Evolutionary conservation across 257 asterid genomes (phyloP).

Genomic region (Scutellaria galericulata): DNA sequence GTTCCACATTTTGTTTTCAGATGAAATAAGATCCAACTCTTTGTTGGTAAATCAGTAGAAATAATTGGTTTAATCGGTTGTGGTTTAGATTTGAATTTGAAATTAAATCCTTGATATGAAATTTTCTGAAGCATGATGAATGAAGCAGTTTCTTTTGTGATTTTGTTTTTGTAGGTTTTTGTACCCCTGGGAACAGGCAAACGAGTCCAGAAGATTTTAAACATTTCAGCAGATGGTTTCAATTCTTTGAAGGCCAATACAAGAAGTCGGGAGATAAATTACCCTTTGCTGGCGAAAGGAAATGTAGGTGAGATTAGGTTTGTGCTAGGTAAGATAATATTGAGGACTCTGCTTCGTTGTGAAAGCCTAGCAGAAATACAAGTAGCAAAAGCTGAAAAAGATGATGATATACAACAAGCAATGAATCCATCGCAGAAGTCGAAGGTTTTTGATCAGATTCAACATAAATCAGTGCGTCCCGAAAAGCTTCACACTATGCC

Average conservation of each 20-base stretch:
- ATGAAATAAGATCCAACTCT: not conserved
- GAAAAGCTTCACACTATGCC: constrained; percentile 1
- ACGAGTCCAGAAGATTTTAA: constrained; percentile 41
- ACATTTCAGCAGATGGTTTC: constrained; percentile 38
- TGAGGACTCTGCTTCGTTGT: constrained; percentile 49
- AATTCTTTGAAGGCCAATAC: constrained; percentile 34
- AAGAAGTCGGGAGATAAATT: constrained; percentile 41
- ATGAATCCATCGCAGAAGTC: constrained; percentile 26
- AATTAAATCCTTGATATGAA: not conserved
- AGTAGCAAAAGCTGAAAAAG: constrained; percentile 33
- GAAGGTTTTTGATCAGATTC: not conserved
- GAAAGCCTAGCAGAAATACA: constrained; percentile 26
- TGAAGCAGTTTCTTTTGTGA: not conserved
- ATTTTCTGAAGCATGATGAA: not conserved
- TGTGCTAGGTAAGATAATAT: constrained; percentile 73
- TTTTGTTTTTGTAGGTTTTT: constrained; percentile 58
- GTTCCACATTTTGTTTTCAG: not conserved
- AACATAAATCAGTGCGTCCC: constrained; percentile 19
- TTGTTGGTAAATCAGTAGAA: not conserved
- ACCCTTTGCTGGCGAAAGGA: constrained; percentile 51
- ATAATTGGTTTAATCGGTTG: not conserved
- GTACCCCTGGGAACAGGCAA: constrained; percentile 53
- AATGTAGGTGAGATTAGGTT: constrained; percentile 57
- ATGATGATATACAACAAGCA: constrained; percentile 20
- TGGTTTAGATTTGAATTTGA: not conserved